Evolutionary conservation across 2,329 filamentous ascomycete genomes (phyloP).

Genomic region (Elsinoe fawcettii): DNA sequence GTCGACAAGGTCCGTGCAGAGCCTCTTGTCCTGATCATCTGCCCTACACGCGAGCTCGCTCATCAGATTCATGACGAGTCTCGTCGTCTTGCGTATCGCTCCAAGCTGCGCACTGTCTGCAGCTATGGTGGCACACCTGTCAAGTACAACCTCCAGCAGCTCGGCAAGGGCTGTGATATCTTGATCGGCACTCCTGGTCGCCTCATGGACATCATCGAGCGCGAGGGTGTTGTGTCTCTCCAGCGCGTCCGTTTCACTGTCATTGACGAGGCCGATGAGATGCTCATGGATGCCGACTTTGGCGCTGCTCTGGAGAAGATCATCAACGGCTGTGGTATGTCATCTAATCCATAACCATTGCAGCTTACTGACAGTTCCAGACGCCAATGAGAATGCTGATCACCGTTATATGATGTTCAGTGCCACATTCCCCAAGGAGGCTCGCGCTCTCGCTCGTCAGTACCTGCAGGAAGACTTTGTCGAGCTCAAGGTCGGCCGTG

Average conservation of each 20-base stretch:
- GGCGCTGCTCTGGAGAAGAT: conserved; percentile 65
- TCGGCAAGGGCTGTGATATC: conserved; percentile 79
- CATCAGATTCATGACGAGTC: conserved; percentile 94
- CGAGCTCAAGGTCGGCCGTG: conserved; percentile 77
- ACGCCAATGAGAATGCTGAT: conserved; percentile 69
- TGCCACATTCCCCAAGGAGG: conserved; percentile 79
- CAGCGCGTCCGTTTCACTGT: conserved; percentile 67
- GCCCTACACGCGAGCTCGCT: conserved; percentile 80
- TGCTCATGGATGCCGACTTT: conserved; percentile 71
- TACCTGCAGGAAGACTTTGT: conserved; percentile 68
- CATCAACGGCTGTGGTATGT: conserved; percentile 70
- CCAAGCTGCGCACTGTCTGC: conserved; percentile 86
- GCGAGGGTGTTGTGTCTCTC: conserved; percentile 60
- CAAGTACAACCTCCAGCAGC: conserved; percentile 61
- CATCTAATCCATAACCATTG: too few relatives aligned
- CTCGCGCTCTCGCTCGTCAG: conserved; percentile 67
- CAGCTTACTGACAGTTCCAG: conserved; percentile 24
- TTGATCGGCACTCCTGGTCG: conserved; percentile 84
- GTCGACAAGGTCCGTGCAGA: conserved; percentile 60
- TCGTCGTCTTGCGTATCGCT: conserved; percentile 85
- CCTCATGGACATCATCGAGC: conserved; percentile 72
- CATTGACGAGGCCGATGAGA: conserved; percentile 92
- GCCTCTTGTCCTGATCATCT: conserved; percentile 78
- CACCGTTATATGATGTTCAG: conserved; percentile 77
- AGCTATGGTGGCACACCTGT: conserved; percentile 76